A percentile compares a stretch with the other conserved stretches of the same genome.
Conservation (phyloP, 129 eudicot genomes). For the Glebionis coronaria region DNA sequence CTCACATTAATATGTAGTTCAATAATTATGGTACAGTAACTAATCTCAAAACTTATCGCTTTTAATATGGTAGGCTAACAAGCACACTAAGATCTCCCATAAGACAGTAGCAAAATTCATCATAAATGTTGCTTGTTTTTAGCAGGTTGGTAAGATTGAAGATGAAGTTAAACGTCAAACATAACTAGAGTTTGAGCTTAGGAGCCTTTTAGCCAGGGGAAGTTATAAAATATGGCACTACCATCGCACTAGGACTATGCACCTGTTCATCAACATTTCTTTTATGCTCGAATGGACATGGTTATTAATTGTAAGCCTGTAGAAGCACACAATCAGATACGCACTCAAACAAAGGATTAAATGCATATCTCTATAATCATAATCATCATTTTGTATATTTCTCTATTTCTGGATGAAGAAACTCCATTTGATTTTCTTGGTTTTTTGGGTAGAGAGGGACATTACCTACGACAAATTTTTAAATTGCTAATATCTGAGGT, state of each 20-base stretch:
- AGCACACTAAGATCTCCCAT: too few relatives aligned
- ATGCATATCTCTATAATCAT: neutral
- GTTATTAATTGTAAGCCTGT: constrained; percentile 86
- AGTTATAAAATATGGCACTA: constrained; percentile 83
- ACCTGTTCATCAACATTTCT: constrained; percentile 92
- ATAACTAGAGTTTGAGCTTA: constrained; percentile 79
- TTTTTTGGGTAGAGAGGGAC: too few relatives aligned
- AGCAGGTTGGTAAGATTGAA: constrained; percentile 92
- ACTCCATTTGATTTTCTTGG: too few relatives aligned
- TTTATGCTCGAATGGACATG: constrained; percentile 97
- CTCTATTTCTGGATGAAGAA: neutral
- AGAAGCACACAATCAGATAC: constrained; percentile 78
- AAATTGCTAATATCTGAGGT: constrained; percentile 16
- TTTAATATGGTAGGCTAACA: too few relatives aligned
- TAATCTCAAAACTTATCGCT: too few relatives aligned
- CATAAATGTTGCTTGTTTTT: constrained; percentile 14
- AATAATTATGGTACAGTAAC: too few relatives aligned
- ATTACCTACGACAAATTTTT: too few relatives aligned
- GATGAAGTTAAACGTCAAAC: constrained; percentile 97
- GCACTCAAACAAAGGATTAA: neutral
- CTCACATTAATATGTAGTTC: too few relatives aligned
- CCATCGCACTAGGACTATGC: constrained; percentile 93
- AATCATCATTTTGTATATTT: neutral
- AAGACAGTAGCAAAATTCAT: too few relatives aligned
- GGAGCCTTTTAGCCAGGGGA: constrained; percentile 97